Conservation (phyloP, 2,329 filamentous ascomycete species). For the Penicillium sp. region DNA sequence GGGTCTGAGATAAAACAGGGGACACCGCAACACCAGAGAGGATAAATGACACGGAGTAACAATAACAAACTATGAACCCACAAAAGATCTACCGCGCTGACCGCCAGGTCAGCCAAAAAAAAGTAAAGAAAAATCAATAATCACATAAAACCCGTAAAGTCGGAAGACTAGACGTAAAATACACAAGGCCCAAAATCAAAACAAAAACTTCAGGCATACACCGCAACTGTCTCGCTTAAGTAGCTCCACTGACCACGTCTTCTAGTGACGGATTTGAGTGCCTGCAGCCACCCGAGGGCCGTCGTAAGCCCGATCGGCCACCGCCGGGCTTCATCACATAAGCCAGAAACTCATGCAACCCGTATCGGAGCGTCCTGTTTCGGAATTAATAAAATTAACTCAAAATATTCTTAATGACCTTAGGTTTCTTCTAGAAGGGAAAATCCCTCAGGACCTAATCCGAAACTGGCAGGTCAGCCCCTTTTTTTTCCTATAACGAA, state of each 20-base stretch:
- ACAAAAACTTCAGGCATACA: slow-evolving; percentile 11
- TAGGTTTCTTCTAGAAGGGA: background rate
- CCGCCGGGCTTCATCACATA: background rate
- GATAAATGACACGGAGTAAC: background rate
- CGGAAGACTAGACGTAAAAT: background rate
- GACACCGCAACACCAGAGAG: background rate
- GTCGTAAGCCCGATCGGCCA: slow-evolving; percentile 9
- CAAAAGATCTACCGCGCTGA: slow-evolving; percentile 1
- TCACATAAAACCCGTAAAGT: background rate
- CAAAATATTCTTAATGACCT: background rate
- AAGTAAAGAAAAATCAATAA: slow-evolving; percentile 1
- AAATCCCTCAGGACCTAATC: background rate
- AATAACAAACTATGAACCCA: background rate
- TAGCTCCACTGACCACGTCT: slow-evolving; percentile 20
- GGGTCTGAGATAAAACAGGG: background rate
- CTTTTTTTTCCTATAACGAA: background rate
- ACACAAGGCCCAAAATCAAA: background rate
- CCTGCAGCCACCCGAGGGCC: slow-evolving; percentile 51
- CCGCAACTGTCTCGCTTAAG: slow-evolving; percentile 22
- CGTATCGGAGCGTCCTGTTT: background rate
- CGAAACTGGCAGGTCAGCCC: background rate
- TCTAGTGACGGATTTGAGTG: slow-evolving; percentile 2
- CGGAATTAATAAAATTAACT: background rate
- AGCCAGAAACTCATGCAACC: background rate
- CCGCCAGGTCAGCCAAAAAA: background rate